Evolutionary conservation across 768 basidiomycete genomes (phyloP).

Genomic region (Phallus indusiatus): DNA sequence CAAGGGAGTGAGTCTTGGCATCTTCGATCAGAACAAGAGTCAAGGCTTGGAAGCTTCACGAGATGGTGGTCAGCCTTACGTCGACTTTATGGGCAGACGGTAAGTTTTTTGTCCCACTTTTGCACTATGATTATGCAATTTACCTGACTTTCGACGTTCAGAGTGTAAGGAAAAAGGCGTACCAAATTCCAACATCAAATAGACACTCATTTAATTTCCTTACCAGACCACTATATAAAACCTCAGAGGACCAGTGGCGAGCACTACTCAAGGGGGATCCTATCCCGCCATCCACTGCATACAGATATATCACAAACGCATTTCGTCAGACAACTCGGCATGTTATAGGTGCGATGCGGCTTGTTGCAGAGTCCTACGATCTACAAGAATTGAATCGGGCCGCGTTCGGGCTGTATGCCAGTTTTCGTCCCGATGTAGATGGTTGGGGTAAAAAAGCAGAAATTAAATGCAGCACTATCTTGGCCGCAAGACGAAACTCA

Average conservation of each 20-base stretch:
- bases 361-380: slow-evolving; percentile 53
- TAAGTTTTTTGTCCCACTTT: slow-evolving; percentile 18
- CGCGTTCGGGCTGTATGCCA: slow-evolving; percentile 75
- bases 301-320: slow-evolving; percentile 71
- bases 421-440: slow-evolving; percentile 74
- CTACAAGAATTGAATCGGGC: slow-evolving; percentile 49
- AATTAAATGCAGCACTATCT: slow-evolving; percentile 58
- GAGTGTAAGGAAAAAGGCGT: slow-evolving; percentile 29
- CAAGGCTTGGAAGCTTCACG: slow-evolving; percentile 44
- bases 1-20: slow-evolving; percentile 78
- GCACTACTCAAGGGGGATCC: slow-evolving; percentile 68
- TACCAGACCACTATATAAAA: slow-evolving; percentile 69
- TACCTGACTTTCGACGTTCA: slow-evolving; percentile 9
- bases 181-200: neutral
- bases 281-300: slow-evolving; percentile 63
- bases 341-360: slow-evolving; percentile 65
- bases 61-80: slow-evolving; percentile 67
- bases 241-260: slow-evolving; percentile 65
- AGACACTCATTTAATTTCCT: slow-evolving; percentile 7
- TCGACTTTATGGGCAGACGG: slow-evolving; percentile 78
- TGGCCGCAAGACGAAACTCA: slow-evolving; percentile 39
- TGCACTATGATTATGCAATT: neutral
- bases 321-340: slow-evolving; percentile 73
- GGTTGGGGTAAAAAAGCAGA: slow-evolving; percentile 83
- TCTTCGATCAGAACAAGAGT: slow-evolving; percentile 50